phyloP scores from a whole-genome alignment of 805 yeast genomes.

The Spathaspora arborariae region DNA sequence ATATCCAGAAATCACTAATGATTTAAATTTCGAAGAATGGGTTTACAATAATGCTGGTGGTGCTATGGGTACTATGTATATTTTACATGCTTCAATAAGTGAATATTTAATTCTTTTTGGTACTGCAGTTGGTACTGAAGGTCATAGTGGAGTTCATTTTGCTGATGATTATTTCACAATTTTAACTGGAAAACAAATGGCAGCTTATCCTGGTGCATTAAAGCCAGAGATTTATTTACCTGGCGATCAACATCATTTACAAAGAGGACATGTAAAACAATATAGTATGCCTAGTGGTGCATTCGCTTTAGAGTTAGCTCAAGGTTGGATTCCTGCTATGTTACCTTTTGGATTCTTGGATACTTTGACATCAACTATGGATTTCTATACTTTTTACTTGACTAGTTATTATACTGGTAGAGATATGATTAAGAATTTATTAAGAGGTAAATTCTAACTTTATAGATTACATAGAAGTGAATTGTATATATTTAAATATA shows the following conservation, averaged over 20 bases:
- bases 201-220: slow-evolving; percentile 63
- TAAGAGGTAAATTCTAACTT: slow-evolving; percentile 63
- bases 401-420: slow-evolving; percentile 74
- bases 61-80: slow-evolving; percentile 96
- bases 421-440: slow-evolving; percentile 70
- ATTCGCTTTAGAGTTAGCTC: slow-evolving; percentile 92
- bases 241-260: slow-evolving; percentile 81
- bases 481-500: background rate
- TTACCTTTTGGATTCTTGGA: slow-evolving; percentile 92
- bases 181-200: slow-evolving; percentile 71
- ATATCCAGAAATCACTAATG: slow-evolving; percentile 76
- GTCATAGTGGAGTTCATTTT: slow-evolving; percentile 92
- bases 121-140: slow-evolving; percentile 90
- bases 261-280: slow-evolving; percentile 74
- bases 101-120: slow-evolving; percentile 95
- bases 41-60: slow-evolving; percentile 97
- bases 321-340: slow-evolving; percentile 99
- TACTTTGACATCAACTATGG: slow-evolving; percentile 75
- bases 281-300: slow-evolving; percentile 79
- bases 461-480: background rate
- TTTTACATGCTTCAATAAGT: slow-evolving; percentile 88
- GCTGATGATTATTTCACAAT: slow-evolving; percentile 98
- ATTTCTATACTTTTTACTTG: slow-evolving; percentile 59
- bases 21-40: slow-evolving; percentile 79
- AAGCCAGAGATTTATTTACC: slow-evolving; percentile 72